A percentile compares a stretch with the other conserved stretches of the same genome.
Evolutionary conservation across 768 basidiomycete genomes (phyloP).

Genomic region (Phanerodontia chrysosporium): DNA sequence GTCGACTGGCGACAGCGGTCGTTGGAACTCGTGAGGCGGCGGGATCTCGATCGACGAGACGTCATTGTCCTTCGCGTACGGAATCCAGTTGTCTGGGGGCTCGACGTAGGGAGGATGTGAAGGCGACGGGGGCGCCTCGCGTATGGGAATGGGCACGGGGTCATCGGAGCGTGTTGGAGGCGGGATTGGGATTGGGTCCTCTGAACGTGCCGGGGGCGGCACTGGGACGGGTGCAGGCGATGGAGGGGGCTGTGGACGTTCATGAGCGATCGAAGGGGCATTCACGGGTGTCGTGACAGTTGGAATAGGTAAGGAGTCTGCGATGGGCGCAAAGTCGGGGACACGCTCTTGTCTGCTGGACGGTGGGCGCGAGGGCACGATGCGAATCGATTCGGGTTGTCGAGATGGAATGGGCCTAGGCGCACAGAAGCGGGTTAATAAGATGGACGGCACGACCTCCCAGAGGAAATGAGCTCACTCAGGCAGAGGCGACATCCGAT

Average conservation of each 20-base stretch:
- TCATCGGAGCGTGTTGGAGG: constrained; percentile 19
- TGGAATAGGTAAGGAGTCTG: constrained; percentile 17
- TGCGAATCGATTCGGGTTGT: background rate
- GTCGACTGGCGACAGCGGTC: constrained; percentile 16
- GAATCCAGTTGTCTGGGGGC: constrained; percentile 63
- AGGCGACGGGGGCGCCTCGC: constrained; percentile 36
- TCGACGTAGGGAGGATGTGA: constrained; percentile 34
- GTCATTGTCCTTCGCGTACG: constrained; percentile 40
- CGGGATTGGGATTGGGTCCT: no score
- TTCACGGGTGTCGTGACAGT: constrained; percentile 20
- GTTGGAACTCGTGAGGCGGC: constrained; percentile 52
- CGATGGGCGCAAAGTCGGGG: constrained; percentile 17
- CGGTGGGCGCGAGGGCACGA: background rate
- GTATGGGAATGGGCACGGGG: constrained; percentile 38
- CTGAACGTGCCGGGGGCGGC: background rate
- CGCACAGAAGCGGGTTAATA: background rate
- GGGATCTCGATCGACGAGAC: constrained; percentile 48
- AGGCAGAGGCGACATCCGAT: background rate
- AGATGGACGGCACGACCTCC: background rate
- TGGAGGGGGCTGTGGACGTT: constrained; percentile 19
- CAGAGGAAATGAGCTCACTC: background rate
- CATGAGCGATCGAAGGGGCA: constrained; percentile 18
- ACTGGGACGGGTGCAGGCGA: background rate
- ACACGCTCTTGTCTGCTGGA: background rate
- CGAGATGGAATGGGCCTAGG: background rate